Evolutionary conservation across 192 early-diverging fungal genomes (phyloP).

Genomic region (Backusella australiensis): DNA sequence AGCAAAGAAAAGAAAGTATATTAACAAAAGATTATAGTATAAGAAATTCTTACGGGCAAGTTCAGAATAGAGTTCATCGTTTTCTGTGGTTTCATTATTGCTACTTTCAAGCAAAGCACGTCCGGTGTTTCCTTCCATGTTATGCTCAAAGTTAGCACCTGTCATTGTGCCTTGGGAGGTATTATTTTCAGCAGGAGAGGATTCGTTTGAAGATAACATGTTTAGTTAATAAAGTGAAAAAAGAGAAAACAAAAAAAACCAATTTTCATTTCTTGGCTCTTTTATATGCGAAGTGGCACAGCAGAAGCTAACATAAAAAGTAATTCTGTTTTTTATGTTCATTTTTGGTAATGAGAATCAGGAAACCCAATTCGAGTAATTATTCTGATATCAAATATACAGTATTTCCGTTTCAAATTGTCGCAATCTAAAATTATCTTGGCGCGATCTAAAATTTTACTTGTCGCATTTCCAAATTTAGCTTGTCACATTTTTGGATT

Average conservation of each 20-base stretch:
- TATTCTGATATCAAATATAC: too few relatives aligned
- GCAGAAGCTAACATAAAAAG: not conserved
- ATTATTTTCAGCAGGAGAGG: not conserved
- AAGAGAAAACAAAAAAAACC: not conserved
- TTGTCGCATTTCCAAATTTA: too few relatives aligned
- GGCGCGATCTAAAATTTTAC: too few relatives aligned
- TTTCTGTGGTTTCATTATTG: not conserved
- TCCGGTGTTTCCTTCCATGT: not conserved
- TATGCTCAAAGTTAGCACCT: not conserved
- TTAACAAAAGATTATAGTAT: too few relatives aligned
- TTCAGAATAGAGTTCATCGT: not conserved
- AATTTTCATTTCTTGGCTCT: too few relatives aligned
- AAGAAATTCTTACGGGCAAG: not conserved
- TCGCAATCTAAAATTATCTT: too few relatives aligned
- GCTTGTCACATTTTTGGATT: too few relatives aligned
- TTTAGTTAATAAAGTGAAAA: not conserved
- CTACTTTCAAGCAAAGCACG: not conserved
- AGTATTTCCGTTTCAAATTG: too few relatives aligned
- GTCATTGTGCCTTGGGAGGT: not conserved
- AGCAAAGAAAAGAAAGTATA: not conserved
- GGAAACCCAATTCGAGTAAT: not conserved
- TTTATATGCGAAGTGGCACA: not conserved
- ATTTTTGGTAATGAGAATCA: not conserved
- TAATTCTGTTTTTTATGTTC: not conserved
- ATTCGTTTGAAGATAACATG: not conserved